Evolutionary conservation across 306 rosid genomes (phyloP).

Genomic region (Geum urbanum): DNA sequence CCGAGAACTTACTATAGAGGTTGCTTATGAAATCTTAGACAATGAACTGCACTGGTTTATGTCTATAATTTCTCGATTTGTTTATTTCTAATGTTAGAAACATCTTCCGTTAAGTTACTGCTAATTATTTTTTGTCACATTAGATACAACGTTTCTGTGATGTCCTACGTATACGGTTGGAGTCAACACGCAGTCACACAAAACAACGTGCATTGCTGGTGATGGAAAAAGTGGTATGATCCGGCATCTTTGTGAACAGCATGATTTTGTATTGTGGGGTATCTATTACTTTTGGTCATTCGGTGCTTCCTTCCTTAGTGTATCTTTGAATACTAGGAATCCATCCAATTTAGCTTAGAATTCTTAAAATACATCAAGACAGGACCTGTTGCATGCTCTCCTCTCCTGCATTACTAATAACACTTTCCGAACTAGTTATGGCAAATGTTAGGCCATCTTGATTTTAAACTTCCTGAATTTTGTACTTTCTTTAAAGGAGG

Average conservation of each 20-base stretch:
- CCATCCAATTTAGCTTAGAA: neutral
- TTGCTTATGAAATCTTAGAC: neutral
- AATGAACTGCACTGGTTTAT: neutral
- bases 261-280: neutral
- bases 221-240: conserved; percentile 87
- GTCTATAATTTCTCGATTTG: neutral
- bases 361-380: neutral
- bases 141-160: conserved; percentile 64
- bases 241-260: conserved; percentile 15
- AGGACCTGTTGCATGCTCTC: neutral
- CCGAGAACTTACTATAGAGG: neutral
- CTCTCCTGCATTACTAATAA: neutral
- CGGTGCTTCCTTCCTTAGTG: neutral
- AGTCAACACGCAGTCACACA: conserved; percentile 81
- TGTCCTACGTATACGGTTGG: conserved; percentile 85
- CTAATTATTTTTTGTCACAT: conserved; percentile 16
- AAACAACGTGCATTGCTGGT: conserved; percentile 79
- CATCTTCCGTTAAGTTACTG: neutral
- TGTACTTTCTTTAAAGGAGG: neutral
- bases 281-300: neutral
- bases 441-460: neutral
- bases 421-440: neutral
- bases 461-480: neutral
- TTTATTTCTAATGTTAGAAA: neutral
- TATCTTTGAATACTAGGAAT: neutral